Conservation (phyloP, 257 asterid species). For the Solanum medicagineum region DNA sequence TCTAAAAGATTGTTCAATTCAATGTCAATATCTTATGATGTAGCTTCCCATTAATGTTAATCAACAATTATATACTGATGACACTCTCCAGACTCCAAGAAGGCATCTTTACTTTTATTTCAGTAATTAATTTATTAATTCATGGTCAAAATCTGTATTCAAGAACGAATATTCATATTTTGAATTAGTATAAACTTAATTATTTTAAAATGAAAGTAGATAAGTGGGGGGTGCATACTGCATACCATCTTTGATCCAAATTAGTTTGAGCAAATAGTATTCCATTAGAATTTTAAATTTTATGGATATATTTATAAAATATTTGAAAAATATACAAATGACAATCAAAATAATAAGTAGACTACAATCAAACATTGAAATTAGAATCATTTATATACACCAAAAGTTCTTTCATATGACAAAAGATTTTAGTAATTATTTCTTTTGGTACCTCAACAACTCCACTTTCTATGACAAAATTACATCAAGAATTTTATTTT, state of each 20-base stretch:
- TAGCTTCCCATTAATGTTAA: background rate
- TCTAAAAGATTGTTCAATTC: background rate
- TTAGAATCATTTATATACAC: background rate
- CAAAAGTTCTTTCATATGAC: background rate
- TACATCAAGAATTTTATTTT: too few relatives aligned
- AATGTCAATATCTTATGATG: background rate
- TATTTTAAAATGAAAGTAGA: background rate
- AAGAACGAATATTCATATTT: background rate
- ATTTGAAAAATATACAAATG: background rate
- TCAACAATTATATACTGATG: background rate
- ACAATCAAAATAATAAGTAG: too few relatives aligned
- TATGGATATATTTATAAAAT: background rate
- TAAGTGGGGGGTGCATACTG: too few relatives aligned
- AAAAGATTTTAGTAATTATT: too few relatives aligned
- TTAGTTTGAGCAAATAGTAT: background rate
- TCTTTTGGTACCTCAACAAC: background rate
- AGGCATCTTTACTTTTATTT: background rate
- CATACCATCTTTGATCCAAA: background rate
- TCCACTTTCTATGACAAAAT: background rate
- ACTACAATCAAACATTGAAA: background rate
- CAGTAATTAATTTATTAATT: background rate
- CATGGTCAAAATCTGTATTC: background rate
- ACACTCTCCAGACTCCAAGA: background rate
- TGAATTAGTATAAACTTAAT: background rate
- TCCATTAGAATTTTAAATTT: background rate